phyloP scores from a whole-genome alignment of 2,329 filamentous ascomycete species.

The Nigrospora oryzae region DNA sequence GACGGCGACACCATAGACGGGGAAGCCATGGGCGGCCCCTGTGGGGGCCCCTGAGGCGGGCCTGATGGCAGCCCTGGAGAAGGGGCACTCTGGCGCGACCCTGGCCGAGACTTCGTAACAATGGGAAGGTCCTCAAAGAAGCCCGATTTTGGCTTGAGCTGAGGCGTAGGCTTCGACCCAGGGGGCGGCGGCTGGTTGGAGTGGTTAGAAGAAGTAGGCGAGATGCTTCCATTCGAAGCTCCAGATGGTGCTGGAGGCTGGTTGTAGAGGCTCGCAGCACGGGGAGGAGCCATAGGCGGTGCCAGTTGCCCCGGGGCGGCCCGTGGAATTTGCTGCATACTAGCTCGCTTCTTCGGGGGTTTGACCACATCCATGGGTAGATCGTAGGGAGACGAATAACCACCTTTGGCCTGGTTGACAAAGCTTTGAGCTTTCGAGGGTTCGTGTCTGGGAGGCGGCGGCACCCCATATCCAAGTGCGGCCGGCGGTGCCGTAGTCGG shows the following conservation, averaged over 20 bases:
- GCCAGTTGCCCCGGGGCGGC: conserved; percentile 30
- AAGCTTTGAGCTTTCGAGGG: conserved; percentile 68
- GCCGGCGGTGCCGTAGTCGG: conserved; percentile 17
- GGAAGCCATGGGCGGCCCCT: conserved; percentile 18
- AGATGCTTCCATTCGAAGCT: conserved; percentile 15
- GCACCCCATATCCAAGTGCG: conserved; percentile 26
- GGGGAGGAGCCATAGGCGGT: conserved; percentile 39
- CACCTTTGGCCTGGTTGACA: conserved; percentile 80
- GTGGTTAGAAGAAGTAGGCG: conserved; percentile 28
- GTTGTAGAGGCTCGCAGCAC: conserved; percentile 46
- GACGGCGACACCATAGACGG: conserved; percentile 7
- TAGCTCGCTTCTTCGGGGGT: conserved; percentile 54
- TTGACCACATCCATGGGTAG: conserved; percentile 82
- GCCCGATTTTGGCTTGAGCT: conserved; percentile 34
- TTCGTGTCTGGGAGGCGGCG: conserved; percentile 29
- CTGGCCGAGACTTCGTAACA: conserved; percentile 50
- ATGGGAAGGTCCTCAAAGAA: conserved; percentile 77
- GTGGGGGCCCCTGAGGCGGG: conserved; percentile 23
- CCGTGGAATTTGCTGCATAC: conserved; percentile 45
- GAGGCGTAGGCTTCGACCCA: conserved; percentile 23
- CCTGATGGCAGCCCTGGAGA: conserved; percentile 9
- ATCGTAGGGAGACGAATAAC: conserved; percentile 92
- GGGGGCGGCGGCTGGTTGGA: conserved; percentile 21
- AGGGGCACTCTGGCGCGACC: conserved; percentile 36
- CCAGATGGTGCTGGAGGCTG: conserved; percentile 14